phyloP scores from a whole-genome alignment of 2,329 filamentous ascomycete genomes.

The Ascochyta viciae-villosae region DNA sequence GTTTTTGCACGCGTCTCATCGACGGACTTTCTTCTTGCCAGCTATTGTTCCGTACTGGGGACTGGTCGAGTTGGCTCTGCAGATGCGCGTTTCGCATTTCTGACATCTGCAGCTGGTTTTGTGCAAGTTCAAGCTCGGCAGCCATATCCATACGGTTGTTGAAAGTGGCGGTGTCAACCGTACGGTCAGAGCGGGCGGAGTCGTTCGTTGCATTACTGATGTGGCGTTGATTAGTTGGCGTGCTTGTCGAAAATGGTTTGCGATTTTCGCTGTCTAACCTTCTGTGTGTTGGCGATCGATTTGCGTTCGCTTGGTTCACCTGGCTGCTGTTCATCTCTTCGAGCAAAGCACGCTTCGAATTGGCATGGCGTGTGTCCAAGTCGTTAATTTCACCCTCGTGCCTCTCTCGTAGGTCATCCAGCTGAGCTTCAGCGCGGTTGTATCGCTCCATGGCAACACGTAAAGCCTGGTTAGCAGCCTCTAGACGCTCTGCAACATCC shows the following conservation, averaged over 20 bases:
- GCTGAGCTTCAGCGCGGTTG: slow-evolving; percentile 80
- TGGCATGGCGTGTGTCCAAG: slow-evolving; percentile 65
- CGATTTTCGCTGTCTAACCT: slow-evolving; percentile 65
- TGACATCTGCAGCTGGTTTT: slow-evolving; percentile 90
- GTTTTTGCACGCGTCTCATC: slow-evolving; percentile 80
- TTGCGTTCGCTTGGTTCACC: slow-evolving; percentile 59
- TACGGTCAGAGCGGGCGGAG: slow-evolving; percentile 83
- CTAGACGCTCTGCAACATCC: slow-evolving; percentile 83
- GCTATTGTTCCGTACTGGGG: slow-evolving; percentile 63
- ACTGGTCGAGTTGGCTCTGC: slow-evolving; percentile 82
- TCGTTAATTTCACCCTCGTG: slow-evolving; percentile 75
- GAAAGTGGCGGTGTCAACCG: slow-evolving; percentile 80
- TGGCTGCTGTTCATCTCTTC: slow-evolving; percentile 91
- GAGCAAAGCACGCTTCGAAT: slow-evolving; percentile 75
- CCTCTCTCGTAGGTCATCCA: slow-evolving; percentile 77
- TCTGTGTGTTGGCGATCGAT: slow-evolving; percentile 75
- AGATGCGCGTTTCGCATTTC: slow-evolving; percentile 96
- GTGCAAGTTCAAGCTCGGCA: slow-evolving; percentile 86
- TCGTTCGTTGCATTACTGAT: slow-evolving; percentile 73
- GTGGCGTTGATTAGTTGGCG: slow-evolving; percentile 74
- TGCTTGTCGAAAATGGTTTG: slow-evolving; percentile 74
- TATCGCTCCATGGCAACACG: slow-evolving; percentile 83
- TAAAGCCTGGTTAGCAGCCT: slow-evolving; percentile 86
- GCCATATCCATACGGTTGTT: slow-evolving; percentile 92
- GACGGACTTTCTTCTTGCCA: slow-evolving; percentile 80